Evolutionary conservation across 768 basidiomycete species (phyloP), one percentile per base, ranked within the genome.

Genomic region (Hortiboletus campestris): DNA sequence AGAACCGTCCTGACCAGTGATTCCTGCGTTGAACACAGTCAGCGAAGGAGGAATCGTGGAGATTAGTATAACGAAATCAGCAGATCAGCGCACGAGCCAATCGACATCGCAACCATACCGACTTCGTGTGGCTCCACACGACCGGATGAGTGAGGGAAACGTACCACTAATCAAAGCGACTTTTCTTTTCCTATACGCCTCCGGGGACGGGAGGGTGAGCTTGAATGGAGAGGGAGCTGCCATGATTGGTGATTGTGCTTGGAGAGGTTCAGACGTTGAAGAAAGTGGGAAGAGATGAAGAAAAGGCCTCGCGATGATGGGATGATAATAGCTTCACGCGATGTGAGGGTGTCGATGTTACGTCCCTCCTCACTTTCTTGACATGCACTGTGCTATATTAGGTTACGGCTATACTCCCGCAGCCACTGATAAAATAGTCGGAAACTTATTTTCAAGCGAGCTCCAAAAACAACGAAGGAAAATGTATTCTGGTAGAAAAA

Each of bases 1-100:
- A 3, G 94, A 96, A 28, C 94, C 94, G 72, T 98, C 94, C 73
- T 97, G 94, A 36, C 94, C 94, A 58, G 94, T 95, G 73, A 97
- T 91, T 70, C 94, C 94, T 95, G 67, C 36, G 29, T 55, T 52
- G 42, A 38, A 56, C 43, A 14, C 32, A 16, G 45, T 67, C 60
- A 67, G 48, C 36, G 13, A 25, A 36, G 22, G 17, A 43, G 7
- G 34, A 10, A 31, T 28, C 57, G 25, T 19, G 28, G n/a, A 22
- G 44, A 31, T 39, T 10, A n/a, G 34, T 7, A 25, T 19, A 42
- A 56, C 49, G 39, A 46, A 51, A 47, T 14, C 43, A 25, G 19
- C 9, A 36, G 44, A 53, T 35, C 47, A 36, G 10, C 31, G 31
- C 31, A 38, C 45, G 38, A 51, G 41, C 19, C 51, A 22, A 49